Conservation (phyloP, 495 filamentous ascomycete species). For the Trichoderma asperelloides region DNA sequence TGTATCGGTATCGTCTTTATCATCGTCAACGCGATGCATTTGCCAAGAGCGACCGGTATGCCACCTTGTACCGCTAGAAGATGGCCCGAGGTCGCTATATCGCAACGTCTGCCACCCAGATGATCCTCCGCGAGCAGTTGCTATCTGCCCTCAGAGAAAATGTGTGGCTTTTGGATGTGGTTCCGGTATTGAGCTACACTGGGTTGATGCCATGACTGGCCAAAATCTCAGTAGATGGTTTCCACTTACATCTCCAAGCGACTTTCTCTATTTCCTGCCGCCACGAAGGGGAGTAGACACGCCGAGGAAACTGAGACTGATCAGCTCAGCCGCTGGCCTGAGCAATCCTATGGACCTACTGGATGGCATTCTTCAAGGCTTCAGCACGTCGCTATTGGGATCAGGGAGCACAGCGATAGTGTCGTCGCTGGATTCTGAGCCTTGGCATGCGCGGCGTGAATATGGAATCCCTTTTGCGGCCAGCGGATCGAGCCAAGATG, state of each 20-base stretch:
- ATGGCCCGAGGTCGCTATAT: slow-evolving; percentile 35
- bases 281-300: slow-evolving; percentile 44
- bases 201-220: slow-evolving; percentile 55
- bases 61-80: slow-evolving; percentile 19
- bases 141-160: slow-evolving; percentile 58
- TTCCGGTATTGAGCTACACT: slow-evolving; percentile 61
- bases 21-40: neutral
- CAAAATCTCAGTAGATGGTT: slow-evolving; percentile 55
- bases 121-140: slow-evolving; percentile 57
- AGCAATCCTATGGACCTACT: neutral
- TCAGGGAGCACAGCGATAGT: slow-evolving; percentile 20
- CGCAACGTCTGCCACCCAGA: slow-evolving; percentile 55
- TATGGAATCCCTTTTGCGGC: neutral
- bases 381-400: slow-evolving; percentile 14
- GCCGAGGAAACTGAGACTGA: slow-evolving; percentile 53
- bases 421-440: neutral
- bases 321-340: slow-evolving; percentile 29
- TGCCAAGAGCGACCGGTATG: neutral
- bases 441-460: neutral
- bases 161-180: slow-evolving; percentile 66
- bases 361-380: neutral
- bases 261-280: slow-evolving; percentile 59
- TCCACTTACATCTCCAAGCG: slow-evolving; percentile 56
- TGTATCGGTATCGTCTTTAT: neutral
- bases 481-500: neutral